phyloP scores from a whole-genome alignment of 352 stramenopile species.

The Globisporangium iwayamae region DNA sequence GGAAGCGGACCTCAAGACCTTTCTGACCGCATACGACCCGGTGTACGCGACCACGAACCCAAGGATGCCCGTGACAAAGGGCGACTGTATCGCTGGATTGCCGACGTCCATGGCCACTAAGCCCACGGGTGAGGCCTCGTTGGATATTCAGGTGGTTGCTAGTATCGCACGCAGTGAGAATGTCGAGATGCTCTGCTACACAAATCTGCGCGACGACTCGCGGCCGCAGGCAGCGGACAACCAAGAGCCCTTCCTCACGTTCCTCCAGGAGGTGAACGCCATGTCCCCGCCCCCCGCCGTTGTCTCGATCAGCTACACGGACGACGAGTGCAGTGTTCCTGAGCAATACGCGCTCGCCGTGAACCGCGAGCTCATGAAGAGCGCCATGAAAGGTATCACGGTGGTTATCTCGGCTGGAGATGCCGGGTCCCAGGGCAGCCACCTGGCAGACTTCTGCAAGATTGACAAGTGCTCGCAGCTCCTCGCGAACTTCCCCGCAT shows the following conservation, averaged over 20 bases:
- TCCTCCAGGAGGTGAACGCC: conserved; percentile 69
- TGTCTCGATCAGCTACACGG: conserved; percentile 80
- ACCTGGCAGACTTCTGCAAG: conserved; percentile 48
- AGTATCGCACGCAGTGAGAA: conserved; percentile 39
- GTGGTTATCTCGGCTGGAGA: conserved; percentile 69
- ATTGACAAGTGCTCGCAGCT: conserved; percentile 42
- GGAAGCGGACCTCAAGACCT: conserved; percentile 47
- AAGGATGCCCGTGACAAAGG: conserved; percentile 26
- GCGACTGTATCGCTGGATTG: conserved; percentile 32
- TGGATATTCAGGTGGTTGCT: conserved; percentile 62
- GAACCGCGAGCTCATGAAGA: conserved; percentile 75
- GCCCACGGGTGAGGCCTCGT: conserved; percentile 60
- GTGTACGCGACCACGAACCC: conserved; percentile 7
- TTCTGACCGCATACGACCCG: conserved; percentile 30
- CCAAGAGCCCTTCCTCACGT: conserved; percentile 74
- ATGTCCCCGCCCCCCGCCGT: conserved; percentile 55
- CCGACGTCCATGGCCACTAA: conserved; percentile 6
- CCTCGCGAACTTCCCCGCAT: conserved; percentile 63
- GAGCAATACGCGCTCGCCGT: conserved; percentile 49
- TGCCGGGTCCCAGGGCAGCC: conserved; percentile 50
- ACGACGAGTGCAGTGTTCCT: conserved; percentile 73
- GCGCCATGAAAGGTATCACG: conserved; percentile 56
- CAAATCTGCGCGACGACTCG: conserved; percentile 42
- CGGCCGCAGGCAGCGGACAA: conserved; percentile 56
- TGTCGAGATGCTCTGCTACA: conserved; percentile 65